These are phyloP conservation scores for Colletotrichum sp. DNA, from an alignment of 2,329 filamentous ascomycete genomes.

Conservation along the genomic window DNA sequence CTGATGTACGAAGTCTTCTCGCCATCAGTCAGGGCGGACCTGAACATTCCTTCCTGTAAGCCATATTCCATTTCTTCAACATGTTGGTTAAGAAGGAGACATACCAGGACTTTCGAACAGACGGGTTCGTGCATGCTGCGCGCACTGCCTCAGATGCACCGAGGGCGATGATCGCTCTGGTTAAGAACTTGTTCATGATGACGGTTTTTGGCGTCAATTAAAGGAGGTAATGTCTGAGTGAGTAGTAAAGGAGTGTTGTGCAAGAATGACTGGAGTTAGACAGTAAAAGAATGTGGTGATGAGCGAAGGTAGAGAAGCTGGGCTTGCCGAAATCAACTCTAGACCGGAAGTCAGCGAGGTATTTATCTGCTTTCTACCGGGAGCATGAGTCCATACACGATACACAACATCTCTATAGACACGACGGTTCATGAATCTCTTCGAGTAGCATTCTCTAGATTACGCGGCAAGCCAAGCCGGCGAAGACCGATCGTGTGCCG, in stretches of 20 bases:
- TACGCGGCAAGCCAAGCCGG: neutral
- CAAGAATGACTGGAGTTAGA: neutral
- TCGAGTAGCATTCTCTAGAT: neutral
- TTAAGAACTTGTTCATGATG: neutral
- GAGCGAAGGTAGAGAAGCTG: neutral
- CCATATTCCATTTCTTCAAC: accelerated
- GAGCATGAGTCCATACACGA: neutral
- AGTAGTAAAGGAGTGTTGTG: neutral
- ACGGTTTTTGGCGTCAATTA: neutral
- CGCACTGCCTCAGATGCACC: neutral
- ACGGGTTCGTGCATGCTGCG: neutral
- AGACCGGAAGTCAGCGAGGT: neutral
- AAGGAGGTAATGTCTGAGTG: neutral
- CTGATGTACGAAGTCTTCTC: constrained; percentile 11
- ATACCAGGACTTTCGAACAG: neutral
- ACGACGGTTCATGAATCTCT: neutral
- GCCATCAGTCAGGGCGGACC: neutral
- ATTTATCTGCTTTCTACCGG: neutral
- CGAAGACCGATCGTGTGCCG: neutral
- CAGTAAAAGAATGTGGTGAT: neutral
- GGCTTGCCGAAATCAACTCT: neutral
- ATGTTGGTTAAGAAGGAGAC: neutral
- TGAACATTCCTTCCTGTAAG: neutral
- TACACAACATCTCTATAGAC: neutral
- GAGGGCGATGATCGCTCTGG: neutral